Conservation (phyloP, 306 rosid genomes). For the Prunus mume region DNA sequence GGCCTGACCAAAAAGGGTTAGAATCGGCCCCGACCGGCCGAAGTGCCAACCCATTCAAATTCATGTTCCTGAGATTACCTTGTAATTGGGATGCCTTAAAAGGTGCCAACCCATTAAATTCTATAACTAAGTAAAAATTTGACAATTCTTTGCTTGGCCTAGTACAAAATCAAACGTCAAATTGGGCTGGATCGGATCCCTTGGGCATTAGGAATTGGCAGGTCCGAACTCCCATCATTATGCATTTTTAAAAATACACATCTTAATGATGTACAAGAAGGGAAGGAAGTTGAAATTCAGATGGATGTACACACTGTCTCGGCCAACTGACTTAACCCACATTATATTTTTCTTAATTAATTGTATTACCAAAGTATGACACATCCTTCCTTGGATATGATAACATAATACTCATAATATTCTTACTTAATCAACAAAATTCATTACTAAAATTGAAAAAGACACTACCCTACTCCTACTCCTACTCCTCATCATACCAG, state of each 20-base stretch:
- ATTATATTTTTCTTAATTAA: no score
- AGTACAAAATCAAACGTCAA: not conserved
- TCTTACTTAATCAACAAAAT: no score
- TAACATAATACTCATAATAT: no score
- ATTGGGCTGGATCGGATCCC: not conserved
- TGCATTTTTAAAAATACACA: no score
- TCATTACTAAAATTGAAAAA: no score
- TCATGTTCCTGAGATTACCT: not conserved
- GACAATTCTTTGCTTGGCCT: not conserved
- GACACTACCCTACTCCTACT: no score
- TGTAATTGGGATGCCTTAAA: not conserved
- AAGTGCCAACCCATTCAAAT: not conserved
- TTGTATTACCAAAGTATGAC: no score
- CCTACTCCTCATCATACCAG: no score
- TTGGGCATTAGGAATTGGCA: not conserved
- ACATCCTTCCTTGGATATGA: no score
- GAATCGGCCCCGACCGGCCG: not conserved
- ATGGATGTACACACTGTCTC: no score
- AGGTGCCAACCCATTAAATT: not conserved
- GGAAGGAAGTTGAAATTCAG: no score
- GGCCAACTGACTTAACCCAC: fast-evolving
- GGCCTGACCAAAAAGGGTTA: not conserved
- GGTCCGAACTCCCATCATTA: not conserved
- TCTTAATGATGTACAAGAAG: fast-evolving
- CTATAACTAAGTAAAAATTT: not conserved